phyloP scores from a whole-genome alignment of 2,329 filamentous ascomycete genomes.

The Alternaria sp. region DNA sequence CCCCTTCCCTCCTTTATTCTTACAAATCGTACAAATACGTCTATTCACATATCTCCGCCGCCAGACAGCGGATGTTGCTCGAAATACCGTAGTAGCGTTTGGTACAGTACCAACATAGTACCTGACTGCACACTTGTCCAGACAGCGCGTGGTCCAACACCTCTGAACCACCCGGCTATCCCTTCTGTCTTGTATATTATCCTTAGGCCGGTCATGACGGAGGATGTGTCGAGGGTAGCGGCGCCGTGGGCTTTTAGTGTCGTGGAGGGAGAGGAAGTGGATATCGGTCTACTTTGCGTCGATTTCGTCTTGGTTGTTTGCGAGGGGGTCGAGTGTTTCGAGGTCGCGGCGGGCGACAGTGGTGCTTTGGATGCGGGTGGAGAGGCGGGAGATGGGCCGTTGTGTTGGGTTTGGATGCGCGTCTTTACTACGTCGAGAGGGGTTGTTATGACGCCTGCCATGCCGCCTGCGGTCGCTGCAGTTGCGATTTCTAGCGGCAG shows the following conservation, averaged over 20 bases:
- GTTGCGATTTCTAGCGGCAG: conserved; percentile 85
- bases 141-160: conserved; percentile 87
- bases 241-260: conserved; percentile 80
- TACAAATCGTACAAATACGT: background rate
- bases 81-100: conserved; percentile 80
- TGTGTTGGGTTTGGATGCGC: conserved; percentile 89
- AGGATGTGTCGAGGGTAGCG: conserved; percentile 84
- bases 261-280: conserved; percentile 87
- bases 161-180: conserved; percentile 87
- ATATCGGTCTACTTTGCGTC: conserved; percentile 71
- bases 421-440: conserved; percentile 98
- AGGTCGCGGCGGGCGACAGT: conserved; percentile 25
- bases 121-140: conserved; percentile 98
- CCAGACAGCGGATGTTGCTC: conserved; percentile 58
- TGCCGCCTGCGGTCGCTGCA: conserved; percentile 84
- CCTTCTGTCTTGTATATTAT: conserved; percentile 93
- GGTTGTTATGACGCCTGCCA: conserved; percentile 93
- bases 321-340: conserved; percentile 40
- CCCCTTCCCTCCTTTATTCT: background rate
- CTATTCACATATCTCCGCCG: conserved; percentile 22
- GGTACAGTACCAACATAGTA: conserved; percentile 95
- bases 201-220: conserved; percentile 80
- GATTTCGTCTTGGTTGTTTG: conserved; percentile 33
- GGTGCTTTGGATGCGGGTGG: conserved; percentile 20
- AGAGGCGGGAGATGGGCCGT: conserved; percentile 42